phyloP scores from a whole-genome alignment of 345 rosid species.

The Diplotaxis tenuifolia region DNA sequence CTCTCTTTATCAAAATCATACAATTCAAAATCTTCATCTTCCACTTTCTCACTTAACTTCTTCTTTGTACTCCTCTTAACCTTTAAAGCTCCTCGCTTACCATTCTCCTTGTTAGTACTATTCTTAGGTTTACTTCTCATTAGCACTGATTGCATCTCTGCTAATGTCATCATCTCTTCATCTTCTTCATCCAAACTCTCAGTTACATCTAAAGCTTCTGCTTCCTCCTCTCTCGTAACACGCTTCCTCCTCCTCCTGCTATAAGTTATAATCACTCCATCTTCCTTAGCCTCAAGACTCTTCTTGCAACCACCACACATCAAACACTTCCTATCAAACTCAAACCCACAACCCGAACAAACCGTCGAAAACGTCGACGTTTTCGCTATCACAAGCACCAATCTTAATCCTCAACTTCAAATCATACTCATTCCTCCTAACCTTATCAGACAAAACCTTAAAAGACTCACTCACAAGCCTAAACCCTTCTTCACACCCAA shows the following conservation, averaged over 20 bases:
- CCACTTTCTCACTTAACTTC: slow-evolving; percentile 30
- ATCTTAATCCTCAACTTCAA: slow-evolving; percentile 57
- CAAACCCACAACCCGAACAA: slow-evolving; percentile 61
- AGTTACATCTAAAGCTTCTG: slow-evolving; percentile 36
- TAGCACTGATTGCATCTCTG: slow-evolving; percentile 59
- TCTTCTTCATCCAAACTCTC: slow-evolving; percentile 40
- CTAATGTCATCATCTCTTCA: slow-evolving; percentile 75
- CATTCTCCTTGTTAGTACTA: slow-evolving; percentile 13
- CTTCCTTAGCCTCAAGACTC: slow-evolving; percentile 60
- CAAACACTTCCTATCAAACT: slow-evolving; percentile 77
- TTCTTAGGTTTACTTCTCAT: slow-evolving; percentile 45
- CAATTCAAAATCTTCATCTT: slow-evolving; percentile 53
- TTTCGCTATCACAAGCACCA: slow-evolving; percentile 33
- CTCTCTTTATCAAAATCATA: slow-evolving; percentile 66
- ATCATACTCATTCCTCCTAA: slow-evolving; percentile 76
- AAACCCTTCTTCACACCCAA: slow-evolving; percentile 84
- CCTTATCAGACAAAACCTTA: slow-evolving; percentile 61
- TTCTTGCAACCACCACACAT: slow-evolving; percentile 72
- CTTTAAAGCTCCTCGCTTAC: slow-evolving; percentile 17
- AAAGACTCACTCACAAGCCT: slow-evolving; percentile 78
- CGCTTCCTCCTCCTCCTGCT: slow-evolving; percentile 38
- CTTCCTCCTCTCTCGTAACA: slow-evolving; percentile 39
- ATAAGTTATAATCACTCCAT: slow-evolving; percentile 30
- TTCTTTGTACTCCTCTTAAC: slow-evolving; percentile 14
- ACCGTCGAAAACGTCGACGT: slow-evolving; percentile 59